Conservation (phyloP, 1,284 basidiomycete species). For the Pseudozyma pruni region DNA sequence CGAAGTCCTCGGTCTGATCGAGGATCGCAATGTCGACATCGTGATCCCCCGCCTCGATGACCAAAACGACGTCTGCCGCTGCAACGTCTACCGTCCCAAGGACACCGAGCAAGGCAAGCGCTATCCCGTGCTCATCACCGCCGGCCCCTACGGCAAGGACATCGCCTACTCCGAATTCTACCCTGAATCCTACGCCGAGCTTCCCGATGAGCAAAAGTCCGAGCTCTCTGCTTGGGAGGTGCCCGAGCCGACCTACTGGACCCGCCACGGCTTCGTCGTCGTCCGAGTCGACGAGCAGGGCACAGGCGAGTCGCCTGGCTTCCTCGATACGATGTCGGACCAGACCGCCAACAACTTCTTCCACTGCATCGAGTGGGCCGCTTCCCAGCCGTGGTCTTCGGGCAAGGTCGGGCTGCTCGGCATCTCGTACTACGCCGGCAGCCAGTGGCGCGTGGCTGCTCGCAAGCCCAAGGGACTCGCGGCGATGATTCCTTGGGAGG, state of each 20-base stretch:
- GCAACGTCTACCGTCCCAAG: conserved; percentile 63
- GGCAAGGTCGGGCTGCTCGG: conserved; percentile 67
- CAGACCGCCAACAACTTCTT: conserved; percentile 64
- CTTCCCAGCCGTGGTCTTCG: conserved; percentile 66
- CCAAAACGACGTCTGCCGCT: conserved; percentile 57
- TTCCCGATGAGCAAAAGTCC: conserved; percentile 65
- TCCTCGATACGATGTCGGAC: conserved; percentile 64
- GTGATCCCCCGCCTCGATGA: conserved; percentile 62
- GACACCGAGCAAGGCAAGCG: conserved; percentile 24
- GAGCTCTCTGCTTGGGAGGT: conserved; percentile 65
- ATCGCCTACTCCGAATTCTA: conserved; percentile 62
- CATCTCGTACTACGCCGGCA: conserved; percentile 66
- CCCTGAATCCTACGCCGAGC: conserved; percentile 52
- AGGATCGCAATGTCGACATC: conserved; percentile 65
- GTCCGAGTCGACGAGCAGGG: conserved; percentile 67
- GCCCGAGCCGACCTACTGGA: conserved; percentile 67
- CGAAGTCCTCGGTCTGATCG: conserved; percentile 14
- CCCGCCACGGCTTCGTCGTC: conserved; percentile 65
- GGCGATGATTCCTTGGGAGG: conserved; percentile 68
- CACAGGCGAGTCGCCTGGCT: conserved; percentile 61
- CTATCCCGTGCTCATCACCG: conserved; percentile 64
- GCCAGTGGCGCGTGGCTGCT: conserved; percentile 68
- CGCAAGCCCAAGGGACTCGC: conserved; percentile 65
- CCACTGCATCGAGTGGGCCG: conserved; percentile 66
- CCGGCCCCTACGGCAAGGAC: conserved; percentile 67